Evolutionary conservation across 257 asterid species (phyloP).

Genomic region (Fraxinus cuspidata): DNA sequence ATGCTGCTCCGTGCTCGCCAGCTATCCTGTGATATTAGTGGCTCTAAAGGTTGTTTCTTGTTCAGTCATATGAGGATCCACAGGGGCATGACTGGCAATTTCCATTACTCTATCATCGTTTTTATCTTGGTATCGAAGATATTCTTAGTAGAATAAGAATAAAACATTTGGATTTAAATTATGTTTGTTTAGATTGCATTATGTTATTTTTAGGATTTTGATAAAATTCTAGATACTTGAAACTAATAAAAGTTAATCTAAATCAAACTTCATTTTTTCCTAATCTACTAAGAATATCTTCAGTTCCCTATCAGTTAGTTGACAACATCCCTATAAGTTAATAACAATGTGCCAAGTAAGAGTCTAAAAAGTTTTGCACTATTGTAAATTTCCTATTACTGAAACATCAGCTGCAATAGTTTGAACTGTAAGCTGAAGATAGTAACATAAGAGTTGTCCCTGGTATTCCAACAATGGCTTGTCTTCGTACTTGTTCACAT

Average conservation of each 20-base stretch:
- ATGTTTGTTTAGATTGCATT: too few relatives aligned
- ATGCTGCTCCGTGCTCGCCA: too few relatives aligned
- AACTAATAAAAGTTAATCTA: not conserved
- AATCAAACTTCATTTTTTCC: not conserved
- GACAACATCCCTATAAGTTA: not conserved
- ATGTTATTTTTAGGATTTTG: not conserved
- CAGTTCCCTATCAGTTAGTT: not conserved
- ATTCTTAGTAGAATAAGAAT: too few relatives aligned
- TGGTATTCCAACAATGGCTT: not conserved
- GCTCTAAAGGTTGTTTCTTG: too few relatives aligned
- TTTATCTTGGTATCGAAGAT: too few relatives aligned
- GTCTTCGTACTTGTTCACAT: not conserved
- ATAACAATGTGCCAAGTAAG: not conserved
- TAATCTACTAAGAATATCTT: not conserved
- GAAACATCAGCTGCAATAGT: not conserved
- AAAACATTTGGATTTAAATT: too few relatives aligned
- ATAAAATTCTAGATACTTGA: not conserved
- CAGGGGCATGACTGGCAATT: too few relatives aligned
- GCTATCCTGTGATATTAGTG: too few relatives aligned
- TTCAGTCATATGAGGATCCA: too few relatives aligned
- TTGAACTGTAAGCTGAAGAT: not conserved
- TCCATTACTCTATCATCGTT: too few relatives aligned
- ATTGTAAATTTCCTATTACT: not conserved
- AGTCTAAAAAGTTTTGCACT: not conserved
- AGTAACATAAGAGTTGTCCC: not conserved